A percentile compares a stretch with the other conserved stretches of the same genome.
Conservation (phyloP, 2,329 filamentous ascomycete genomes). For the Dactylellina leptospora region DNA sequence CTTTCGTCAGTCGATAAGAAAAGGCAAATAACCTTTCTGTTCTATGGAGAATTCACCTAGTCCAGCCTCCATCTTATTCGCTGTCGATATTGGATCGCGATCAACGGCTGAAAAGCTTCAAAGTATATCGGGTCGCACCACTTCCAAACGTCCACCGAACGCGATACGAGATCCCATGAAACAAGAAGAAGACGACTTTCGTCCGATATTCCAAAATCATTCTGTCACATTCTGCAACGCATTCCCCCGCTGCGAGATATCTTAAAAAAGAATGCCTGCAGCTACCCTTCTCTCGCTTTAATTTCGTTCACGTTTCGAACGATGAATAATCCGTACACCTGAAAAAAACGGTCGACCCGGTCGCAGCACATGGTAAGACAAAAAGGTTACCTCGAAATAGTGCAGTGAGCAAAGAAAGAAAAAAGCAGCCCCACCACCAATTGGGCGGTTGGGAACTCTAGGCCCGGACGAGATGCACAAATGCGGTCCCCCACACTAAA, state of each 20-base stretch:
- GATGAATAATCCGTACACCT: constrained; percentile 17
- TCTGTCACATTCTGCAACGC: constrained; percentile 1
- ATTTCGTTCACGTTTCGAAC: constrained; percentile 16
- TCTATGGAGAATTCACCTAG: constrained; percentile 7
- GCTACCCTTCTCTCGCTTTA: background rate
- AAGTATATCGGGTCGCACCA: background rate
- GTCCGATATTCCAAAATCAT: background rate
- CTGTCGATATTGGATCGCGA: background rate
- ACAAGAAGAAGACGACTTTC: background rate
- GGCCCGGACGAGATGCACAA: constrained; percentile 20
- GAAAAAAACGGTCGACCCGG: constrained; percentile 31
- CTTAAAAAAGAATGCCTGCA: constrained; percentile 9
- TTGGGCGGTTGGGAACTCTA: constrained; percentile 30
- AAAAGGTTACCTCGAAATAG: background rate
- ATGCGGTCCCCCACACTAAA: constrained; percentile 37
- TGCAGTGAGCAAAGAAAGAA: background rate
- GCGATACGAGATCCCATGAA: background rate
- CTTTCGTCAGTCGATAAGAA: constrained; percentile 35
- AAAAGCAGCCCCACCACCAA: constrained; percentile 4
- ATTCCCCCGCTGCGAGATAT: constrained; percentile 14
- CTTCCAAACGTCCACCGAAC: background rate
- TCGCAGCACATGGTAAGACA: constrained; percentile 15
- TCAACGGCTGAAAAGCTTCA: constrained; percentile 3
- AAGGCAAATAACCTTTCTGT: constrained; percentile 9
- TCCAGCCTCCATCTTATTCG: constrained; percentile 24